Conservation (phyloP, 2,329 filamentous ascomycete genomes). For the Cladosporium sp. region DNA sequence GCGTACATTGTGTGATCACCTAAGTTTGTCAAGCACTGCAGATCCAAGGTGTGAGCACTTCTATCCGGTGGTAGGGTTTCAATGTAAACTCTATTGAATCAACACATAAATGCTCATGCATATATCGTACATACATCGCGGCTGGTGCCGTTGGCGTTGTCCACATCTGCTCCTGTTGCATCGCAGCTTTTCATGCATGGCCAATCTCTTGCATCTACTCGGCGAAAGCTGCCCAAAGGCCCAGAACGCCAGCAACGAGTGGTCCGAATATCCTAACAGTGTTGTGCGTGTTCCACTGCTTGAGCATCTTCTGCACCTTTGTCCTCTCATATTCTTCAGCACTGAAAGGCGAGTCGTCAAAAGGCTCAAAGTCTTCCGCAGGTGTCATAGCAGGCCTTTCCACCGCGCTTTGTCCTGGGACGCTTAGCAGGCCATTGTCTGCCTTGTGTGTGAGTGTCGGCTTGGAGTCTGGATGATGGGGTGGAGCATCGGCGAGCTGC, state of each 20-base stretch:
- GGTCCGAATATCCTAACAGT: constrained; percentile 9
- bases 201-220: neutral
- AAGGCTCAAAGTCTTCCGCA: constrained; percentile 18
- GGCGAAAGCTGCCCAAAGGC: constrained; percentile 14
- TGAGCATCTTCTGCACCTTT: constrained; percentile 18
- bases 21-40: too few relatives aligned
- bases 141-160: neutral
- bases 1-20: too few relatives aligned
- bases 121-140: neutral
- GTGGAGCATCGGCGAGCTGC: constrained; percentile 9
- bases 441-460: neutral
- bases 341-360: constrained; percentile 16
- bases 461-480: neutral
- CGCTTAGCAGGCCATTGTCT: neutral
- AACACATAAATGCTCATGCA: neutral
- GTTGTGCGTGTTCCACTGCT: constrained; percentile 13
- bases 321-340: constrained; percentile 16
- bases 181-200: neutral
- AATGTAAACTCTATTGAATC: too few relatives aligned
- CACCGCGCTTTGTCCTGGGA: neutral
- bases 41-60: too few relatives aligned
- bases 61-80: too few relatives aligned
- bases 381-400: constrained; percentile 14
- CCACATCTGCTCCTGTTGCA: neutral
- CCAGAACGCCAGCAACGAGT: constrained; percentile 13